Evolutionary conservation across 495 filamentous ascomycete species (phyloP), one percentile per base, ranked within the genome.

Genomic region (Bathelium albidoporum): DNA sequence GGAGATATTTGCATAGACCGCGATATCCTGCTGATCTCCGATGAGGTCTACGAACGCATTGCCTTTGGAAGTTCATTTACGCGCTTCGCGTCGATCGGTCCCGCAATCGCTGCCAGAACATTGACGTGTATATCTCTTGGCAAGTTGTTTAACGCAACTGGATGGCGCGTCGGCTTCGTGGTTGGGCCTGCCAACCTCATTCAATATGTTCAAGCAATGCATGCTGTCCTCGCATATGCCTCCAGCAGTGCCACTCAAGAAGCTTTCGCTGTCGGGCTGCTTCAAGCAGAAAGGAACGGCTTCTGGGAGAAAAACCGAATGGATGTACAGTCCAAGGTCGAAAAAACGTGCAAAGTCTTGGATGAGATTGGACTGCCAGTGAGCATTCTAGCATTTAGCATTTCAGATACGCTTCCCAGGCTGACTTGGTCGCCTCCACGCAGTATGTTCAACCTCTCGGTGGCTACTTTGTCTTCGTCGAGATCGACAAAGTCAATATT

Each of bases 91-190:
- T 55, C 66, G 2, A 14, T 68, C 18, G 28, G 22, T 24, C 5
- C 28, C 5, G 41, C 34, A 12, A 64, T 68, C 22, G 66, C 66
- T 1, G 24, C 22, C 16, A 31, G 41, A 7, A 69, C 66, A 0
- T 24, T 69, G 18, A 69, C 65, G 1, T 28, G 59, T 7, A 58
- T 45, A 34, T 68, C 65, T 31, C 26, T 66, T 31, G 65, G 65
- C 29, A 68, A 69, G 44, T 9, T 36, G 12, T 69, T 69, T 61
- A 63, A 69, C 32, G 39, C 32, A n/a, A 69, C 66, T 2, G 65
- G 66, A 3, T 69, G 66, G 66, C 22, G 65, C 7, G 61, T 64
- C 12, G 68, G 68, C 18, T 70, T 61, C 28, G 61, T 66, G 1
- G 66, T 70, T 52, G 68, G 68, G 2, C 26, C 36, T 14, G 45